A percentile compares a stretch with the other conserved stretches of the same genome.
Conservation (phyloP, 257 asterid genomes). For the Dorcoceras hygrometricum region DNA sequence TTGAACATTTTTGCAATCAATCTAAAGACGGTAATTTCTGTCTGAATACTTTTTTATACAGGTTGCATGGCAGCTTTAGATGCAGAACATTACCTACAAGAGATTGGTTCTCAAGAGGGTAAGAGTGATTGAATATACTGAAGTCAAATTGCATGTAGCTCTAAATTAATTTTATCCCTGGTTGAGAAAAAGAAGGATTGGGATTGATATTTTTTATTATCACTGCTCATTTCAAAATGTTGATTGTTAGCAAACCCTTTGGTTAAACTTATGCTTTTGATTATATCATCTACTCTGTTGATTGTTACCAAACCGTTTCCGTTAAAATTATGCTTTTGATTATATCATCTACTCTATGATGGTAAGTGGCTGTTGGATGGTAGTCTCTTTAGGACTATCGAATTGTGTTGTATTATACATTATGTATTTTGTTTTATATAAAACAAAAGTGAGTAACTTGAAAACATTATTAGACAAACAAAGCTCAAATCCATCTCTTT, state of each 20-base stretch:
- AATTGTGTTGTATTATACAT: no score
- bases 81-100: slow-evolving; percentile 97
- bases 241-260: slow-evolving; percentile 6
- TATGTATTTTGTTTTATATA: no score
- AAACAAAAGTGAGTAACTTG: no score
- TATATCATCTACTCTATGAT: not conserved
- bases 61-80: slow-evolving; percentile 98
- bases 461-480: no score
- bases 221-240: slow-evolving; percentile 15
- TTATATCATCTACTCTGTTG: not conserved
- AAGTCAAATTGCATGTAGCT: slow-evolving; percentile 31
- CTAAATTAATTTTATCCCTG: slow-evolving; percentile 21
- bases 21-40: slow-evolving; percentile 16
- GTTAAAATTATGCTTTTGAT: not conserved
- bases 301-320: slow-evolving; percentile 4
- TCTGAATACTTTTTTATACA: slow-evolving; percentile 29
- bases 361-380: not conserved
- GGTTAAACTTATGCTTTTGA: not conserved
- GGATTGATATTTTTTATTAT: not conserved
- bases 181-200: slow-evolving; percentile 12
- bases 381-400: no score
- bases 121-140: slow-evolving; percentile 72
- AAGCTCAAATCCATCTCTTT: no score
- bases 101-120: slow-evolving; percentile 80
- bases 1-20: not conserved